Conservation (phyloP, 2,329 filamentous ascomycete genomes). For the Gaeumannomyces tritici region DNA sequence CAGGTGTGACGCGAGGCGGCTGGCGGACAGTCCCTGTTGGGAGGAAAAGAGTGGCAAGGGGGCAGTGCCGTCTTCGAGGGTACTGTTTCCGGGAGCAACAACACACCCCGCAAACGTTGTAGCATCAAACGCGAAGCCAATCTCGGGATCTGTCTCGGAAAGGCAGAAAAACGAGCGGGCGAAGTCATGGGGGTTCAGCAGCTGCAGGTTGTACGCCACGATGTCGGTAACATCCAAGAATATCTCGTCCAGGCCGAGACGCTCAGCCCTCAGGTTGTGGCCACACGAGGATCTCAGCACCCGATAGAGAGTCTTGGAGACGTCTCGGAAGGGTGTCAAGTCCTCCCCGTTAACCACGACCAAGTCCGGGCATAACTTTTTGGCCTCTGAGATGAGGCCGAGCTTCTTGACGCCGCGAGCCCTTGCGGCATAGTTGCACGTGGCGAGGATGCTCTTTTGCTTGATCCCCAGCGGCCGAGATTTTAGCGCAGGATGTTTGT, state of each 20-base stretch:
- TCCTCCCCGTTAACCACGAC: slow-evolving; percentile 84
- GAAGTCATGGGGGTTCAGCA: slow-evolving; percentile 59
- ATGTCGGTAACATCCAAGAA: slow-evolving; percentile 80
- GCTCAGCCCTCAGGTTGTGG: slow-evolving; percentile 71
- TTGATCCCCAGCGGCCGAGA: slow-evolving; percentile 71
- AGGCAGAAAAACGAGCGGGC: slow-evolving; percentile 70
- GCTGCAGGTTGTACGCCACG: slow-evolving; percentile 66
- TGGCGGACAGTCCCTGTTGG: slow-evolving; percentile 8
- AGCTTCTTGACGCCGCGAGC: slow-evolving; percentile 67
- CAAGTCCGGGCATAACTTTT: slow-evolving; percentile 69
- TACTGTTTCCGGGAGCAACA: slow-evolving; percentile 17
- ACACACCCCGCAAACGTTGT: slow-evolving; percentile 55
- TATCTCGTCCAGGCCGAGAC: slow-evolving; percentile 85
- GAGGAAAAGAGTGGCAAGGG: slow-evolving; percentile 4
- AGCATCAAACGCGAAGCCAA: slow-evolving; percentile 75
- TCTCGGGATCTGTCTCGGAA: slow-evolving; percentile 60
- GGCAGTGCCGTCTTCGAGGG: slow-evolving; percentile 5
- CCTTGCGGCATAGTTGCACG: slow-evolving; percentile 89
- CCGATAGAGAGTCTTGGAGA: slow-evolving; percentile 69
- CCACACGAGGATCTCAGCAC: slow-evolving; percentile 60
- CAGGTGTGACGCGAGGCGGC: slow-evolving; percentile 65
- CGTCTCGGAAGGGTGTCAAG: slow-evolving; percentile 73
- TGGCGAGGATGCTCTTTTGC: slow-evolving; percentile 88
- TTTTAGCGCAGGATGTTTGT: slow-evolving; percentile 64
- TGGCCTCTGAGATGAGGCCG: slow-evolving; percentile 76